Base-by-base conservation (phyloP, 2,329 filamentous ascomycete genomes). In the Drechmeria coniospora region DNA sequence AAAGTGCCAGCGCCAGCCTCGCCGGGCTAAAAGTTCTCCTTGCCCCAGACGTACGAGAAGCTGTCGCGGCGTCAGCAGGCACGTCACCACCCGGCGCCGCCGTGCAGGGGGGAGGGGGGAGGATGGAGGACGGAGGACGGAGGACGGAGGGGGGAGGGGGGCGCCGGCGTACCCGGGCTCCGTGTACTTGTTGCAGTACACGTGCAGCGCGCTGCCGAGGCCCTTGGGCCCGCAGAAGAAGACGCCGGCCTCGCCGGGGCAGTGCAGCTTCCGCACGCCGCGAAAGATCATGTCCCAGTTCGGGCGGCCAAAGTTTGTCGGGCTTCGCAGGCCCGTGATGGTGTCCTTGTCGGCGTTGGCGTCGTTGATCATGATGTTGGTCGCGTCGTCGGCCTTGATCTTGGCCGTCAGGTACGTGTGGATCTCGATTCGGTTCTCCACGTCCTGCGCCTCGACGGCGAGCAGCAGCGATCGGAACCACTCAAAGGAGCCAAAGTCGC, bases 231-330 rank as follows among this genome's bases (percentile, higher is more conserved):
- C 81, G 47, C 81, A 90, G 62, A 87, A 90, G 61, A 90, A 83
- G 12, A 83, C 78, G 41, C 78, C 78, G 2, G 74, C 74, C 54
- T 82, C 77, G 25, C 71, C 71, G 2, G 78, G 76, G 5, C 64
- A 59, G 47, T 83, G 78, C 37, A 90, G 69, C 54, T 84, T 84
- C 44, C 80, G 64, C 47, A 92, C 80, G 30, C 76, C 76, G 37
- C 79, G 70, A 59, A 90, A 90, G 43, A 92, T 80, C 70, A 82
- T 82, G 47, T 90, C 79, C 82, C 82, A 90, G 56, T 90, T 87
- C 11, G 82, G 82, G 15, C 80, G 65, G 29, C 82, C 82, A 48
- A 90, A 84, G 58, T 84, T 90, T 23, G 81, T 90, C 13, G 80
- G 80, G 30, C 79, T 77, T 26, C 79, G 68, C 17, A 90, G 65